Base-by-base conservation (phyloP, 2,329 filamentous ascomycete species). In the Aspergillus tubingensis region DNA sequence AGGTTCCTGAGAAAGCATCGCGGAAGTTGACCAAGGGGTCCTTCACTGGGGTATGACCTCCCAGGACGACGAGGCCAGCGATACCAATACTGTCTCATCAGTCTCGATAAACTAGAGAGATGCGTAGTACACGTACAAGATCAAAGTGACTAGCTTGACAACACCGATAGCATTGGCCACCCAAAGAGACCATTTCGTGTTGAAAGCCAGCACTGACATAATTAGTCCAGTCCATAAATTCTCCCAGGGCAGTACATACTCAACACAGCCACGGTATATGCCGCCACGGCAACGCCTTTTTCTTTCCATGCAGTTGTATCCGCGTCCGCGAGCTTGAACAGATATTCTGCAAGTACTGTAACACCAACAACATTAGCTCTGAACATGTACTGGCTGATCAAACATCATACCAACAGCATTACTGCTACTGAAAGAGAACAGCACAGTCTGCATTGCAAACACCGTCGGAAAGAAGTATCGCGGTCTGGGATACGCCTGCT, bases 251-350 rank as follows among this genome's bases (percentile, higher is more conserved):
- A 36, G 25, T 8, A 77, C 82, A 63, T 67, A 85, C 85, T 78
- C 1, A 88, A 62, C 0, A 83, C 78, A 3, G 86, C 86, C 0
- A 87, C 67, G 0, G 84, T 87, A 66, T 89, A 90, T 0, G 81
- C 83, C 1, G 85, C 87, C 23, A 90, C 75, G 0, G 88, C 88
- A 2, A 90, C 83, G 1, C 87, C 88, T 68, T 90, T 90, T 55
- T 84, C 71, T 67, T 90, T 79, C 88, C 88, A 91, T n/a, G 79
- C 75, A 0, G 82, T 82, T 0, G 85, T 82, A 0, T 72, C 74
- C 0, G 77, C 70, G 0, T 80, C 83, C 1, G 77, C 81, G 47
- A 87, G 85, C 8, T 81, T 80, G 73, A 85, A 91, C 0, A 90
- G 70, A 64, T 91, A 91, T 41, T 83, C 77, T 0, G 88, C 84